Evolutionary conservation across 1,284 basidiomycete species (phyloP), one percentile per base, ranked within the genome.

Genomic region (Anthracocystis walkeri): DNA sequence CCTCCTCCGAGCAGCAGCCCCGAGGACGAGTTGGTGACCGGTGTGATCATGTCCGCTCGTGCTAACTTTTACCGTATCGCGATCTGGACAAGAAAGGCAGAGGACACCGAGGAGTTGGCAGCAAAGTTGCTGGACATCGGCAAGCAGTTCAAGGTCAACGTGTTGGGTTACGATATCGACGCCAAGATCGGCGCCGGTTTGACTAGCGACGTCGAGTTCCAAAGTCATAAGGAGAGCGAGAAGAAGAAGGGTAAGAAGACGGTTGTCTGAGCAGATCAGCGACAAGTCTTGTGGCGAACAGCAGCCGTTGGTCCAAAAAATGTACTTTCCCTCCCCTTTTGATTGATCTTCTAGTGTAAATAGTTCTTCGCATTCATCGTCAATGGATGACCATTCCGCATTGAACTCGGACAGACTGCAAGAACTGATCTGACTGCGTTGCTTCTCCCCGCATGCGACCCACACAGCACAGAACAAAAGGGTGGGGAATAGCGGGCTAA

Each of bases 11-110:
- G 59, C 40, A 23, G 23, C 33, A 66, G 72, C 20, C 48, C 58
- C 3, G 63, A 75, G 29, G 75, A 82, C 40, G 82, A 84, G 53
- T 56, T 84, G 33, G 68, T 85, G 29, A 83, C 82, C 0, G 83
- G 96, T 62, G 95, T 99, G 52, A 97, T 99, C 82, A 91, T 98
- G 62, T 95, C 93, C 16, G 92, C 93, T 51, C 91, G 96, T 68
- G 93, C 94, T 60, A 93, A 94, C 85, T 98, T 98, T 86, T 99
- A 95, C 88, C 92, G 96, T 58, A 87, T 99, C 80, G 94, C 94
- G 65, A 95, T 99, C 88, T 98, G 96, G 96, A 98, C 96, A 51
- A 90, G 95, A 54, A 79, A 80, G 29, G 75, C 85, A 3, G 84
- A 85, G 45, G 78, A 81, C 27, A 92, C 93, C 7, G 92, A 93